These are phyloP conservation scores for Picea engelmannii DNA, from an alignment of 83 land plant species.

Conservation along the genomic window DNA sequence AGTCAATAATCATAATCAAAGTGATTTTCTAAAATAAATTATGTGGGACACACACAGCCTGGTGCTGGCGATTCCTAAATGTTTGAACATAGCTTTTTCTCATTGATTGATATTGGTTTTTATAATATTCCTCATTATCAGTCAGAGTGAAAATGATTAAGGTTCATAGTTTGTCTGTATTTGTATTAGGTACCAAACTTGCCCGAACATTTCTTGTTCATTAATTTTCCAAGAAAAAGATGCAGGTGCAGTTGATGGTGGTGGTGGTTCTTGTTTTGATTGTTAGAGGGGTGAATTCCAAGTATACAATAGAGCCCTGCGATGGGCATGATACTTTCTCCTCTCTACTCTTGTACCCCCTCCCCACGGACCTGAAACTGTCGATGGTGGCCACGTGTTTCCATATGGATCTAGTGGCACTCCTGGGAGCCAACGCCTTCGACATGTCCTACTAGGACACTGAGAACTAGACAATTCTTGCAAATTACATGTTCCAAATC, in stretches of 20 bases:
- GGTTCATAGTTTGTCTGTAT: too few species aligned
- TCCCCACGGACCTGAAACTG: slow-evolving; percentile 19
- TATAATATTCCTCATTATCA: too few species aligned
- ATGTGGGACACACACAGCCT: too few species aligned
- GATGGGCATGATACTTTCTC: slow-evolving; percentile 15
- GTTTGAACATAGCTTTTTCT: too few species aligned
- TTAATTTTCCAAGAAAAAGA: too few species aligned
- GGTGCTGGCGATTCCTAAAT: too few species aligned
- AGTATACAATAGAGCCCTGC: slow-evolving; percentile 16
- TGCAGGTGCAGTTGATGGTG: neutral
- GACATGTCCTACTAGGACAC: neutral
- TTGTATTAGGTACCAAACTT: too few species aligned
- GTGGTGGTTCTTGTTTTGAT: neutral
- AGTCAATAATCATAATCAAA: too few species aligned
- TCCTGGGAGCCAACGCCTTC: slow-evolving; percentile 22
- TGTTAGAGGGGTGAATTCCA: neutral
- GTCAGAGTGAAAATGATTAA: too few species aligned
- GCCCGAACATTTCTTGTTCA: too few species aligned
- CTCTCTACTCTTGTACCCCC: slow-evolving; percentile 20
- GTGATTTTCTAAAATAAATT: too few species aligned
- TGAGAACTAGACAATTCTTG: slow-evolving; percentile 3
- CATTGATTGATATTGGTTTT: too few species aligned
- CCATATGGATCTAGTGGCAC: slow-evolving; percentile 3
- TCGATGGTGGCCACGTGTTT: slow-evolving; percentile 19
- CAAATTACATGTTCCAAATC: slow-evolving; percentile 14